Evolutionary conservation across 345 rosid species (phyloP).

Genomic region (Euclidium syriacum): DNA sequence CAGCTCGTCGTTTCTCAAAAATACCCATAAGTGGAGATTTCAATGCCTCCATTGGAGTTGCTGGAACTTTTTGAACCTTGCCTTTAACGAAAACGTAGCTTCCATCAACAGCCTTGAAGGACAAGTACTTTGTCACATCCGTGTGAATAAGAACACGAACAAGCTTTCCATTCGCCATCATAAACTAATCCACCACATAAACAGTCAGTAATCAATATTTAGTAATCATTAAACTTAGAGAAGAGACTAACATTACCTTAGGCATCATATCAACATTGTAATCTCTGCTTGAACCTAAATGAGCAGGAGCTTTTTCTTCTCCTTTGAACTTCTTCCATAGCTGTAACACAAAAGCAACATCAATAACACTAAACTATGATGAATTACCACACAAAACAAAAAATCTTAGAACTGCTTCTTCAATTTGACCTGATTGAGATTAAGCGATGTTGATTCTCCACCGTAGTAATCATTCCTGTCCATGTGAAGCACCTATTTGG

Average conservation of each 20-base stretch:
- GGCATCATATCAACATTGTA: conserved; percentile 99
- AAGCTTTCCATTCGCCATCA: conserved; percentile 98
- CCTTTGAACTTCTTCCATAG: conserved; percentile 95
- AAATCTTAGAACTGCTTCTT: background rate
- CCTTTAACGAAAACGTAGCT: conserved; percentile 88
- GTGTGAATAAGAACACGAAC: conserved; percentile 98
- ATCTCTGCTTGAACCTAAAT: conserved; percentile 92
- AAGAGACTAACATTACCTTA: conserved; percentile 43
- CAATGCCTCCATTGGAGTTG: conserved; percentile 92
- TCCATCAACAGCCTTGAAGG: conserved; percentile 97
- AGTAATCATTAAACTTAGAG: background rate
- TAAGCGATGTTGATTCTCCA: conserved; percentile 97
- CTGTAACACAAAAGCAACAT: conserved; percentile 36
- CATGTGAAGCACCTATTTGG: conserved; percentile 87
- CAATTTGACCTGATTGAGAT: conserved; percentile 74
- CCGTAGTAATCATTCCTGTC: conserved; percentile 97
- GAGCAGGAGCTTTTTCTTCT: conserved; percentile 81
- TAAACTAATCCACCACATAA: conserved; percentile 50
- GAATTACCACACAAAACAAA: background rate
- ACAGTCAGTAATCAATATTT: background rate
- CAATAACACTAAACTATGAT: background rate
- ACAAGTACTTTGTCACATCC: conserved; percentile 85
- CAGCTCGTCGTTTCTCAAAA: conserved; percentile 96
- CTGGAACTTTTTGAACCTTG: conserved; percentile 97
- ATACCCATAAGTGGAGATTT: conserved; percentile 97